These are phyloP conservation scores for Eruca vesicaria DNA, from an alignment of 441 rosid species.

Conservation along the genomic window DNA sequence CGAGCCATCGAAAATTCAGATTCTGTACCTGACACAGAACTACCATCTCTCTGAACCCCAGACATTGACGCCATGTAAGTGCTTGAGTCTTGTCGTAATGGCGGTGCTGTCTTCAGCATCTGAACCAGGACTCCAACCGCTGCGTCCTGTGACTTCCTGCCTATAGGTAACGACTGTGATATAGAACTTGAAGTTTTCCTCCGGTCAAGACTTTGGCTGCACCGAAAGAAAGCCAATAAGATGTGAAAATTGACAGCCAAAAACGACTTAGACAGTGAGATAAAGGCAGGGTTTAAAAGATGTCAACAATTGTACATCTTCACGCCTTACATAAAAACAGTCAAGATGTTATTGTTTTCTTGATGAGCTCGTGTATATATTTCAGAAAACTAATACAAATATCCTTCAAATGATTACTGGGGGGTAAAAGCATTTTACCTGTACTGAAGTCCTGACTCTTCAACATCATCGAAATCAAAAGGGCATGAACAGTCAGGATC, in stretches of 20 bases:
- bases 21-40: constrained; percentile 44
- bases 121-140: constrained; percentile 86
- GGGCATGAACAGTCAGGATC: constrained; percentile 87
- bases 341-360: neutral
- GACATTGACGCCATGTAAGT: constrained; percentile 54
- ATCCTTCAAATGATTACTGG: neutral
- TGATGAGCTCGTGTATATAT: neutral
- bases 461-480: constrained; percentile 84
- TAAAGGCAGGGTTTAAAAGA: neutral
- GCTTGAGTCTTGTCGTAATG: constrained; percentile 75
- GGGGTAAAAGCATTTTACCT: constrained; percentile 45
- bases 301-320: constrained; percentile 4
- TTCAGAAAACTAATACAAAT: neutral
- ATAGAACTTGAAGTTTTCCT: constrained; percentile 43
- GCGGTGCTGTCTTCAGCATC: constrained; percentile 78
- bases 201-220: constrained; percentile 53
- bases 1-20: constrained; percentile 71
- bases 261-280: neutral
- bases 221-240: constrained; percentile 1
- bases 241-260: constrained; percentile 3
- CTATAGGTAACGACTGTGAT: constrained; percentile 44
- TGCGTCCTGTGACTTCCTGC: constrained; percentile 76
- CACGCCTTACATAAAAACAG: neutral
- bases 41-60: constrained; percentile 47
- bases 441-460: constrained; percentile 52